Evolutionary conservation across 192 early-diverging fungal genomes (phyloP), one percentile per base, ranked within the genome.

Genomic region (Dimargaris xerosporica): DNA sequence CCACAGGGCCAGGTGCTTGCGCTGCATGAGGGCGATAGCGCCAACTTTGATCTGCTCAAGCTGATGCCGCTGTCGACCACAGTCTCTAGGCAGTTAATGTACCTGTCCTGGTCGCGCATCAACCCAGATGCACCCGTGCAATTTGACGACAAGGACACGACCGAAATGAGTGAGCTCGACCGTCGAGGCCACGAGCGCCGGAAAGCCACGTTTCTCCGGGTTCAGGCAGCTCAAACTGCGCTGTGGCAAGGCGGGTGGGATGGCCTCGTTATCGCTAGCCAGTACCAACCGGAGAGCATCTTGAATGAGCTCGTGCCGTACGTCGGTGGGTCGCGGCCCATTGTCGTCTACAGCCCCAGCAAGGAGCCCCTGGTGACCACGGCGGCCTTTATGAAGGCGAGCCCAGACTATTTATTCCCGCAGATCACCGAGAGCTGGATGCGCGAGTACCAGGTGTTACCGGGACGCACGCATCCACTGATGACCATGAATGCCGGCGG

Each of bases 351-450:
- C 72, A 79, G 81, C 61, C 77, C 75, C 54, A 59, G 69, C 61
- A 87, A 86, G 65, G 85, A 89, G 63, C 65, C 79, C 19, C 69
- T 88, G 12, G 41, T 88, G 11, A 76, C 81, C 30, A 73, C 83
- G 5, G 84, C 77, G 53, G 72, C 74, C 10, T 77, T 77, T 71
- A 80, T 96, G 75, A 79, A 86, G 39, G 74, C 70, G 50, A 85
- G 81, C 11, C 73, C 72, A 0, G 76, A 81, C 17, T 91, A 81
- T 44, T 65, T 94, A 54, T 90, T 91, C 47, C 83, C 88, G 15
- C 87, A 92, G 66, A 62, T 99, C 23, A 88, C 85, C 1, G 94
- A 99, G 65, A 89, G 87, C 66, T 94, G 87, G 87, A 73, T 96
- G 54, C 79, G 96, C 29, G 85, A 93, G 66, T 90, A 88, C 62